Percentiles rank a stretch among this genome's conserved stretches.
Conservation (phyloP, 148 eudicot species). For the Diospyros kaki region DNA sequence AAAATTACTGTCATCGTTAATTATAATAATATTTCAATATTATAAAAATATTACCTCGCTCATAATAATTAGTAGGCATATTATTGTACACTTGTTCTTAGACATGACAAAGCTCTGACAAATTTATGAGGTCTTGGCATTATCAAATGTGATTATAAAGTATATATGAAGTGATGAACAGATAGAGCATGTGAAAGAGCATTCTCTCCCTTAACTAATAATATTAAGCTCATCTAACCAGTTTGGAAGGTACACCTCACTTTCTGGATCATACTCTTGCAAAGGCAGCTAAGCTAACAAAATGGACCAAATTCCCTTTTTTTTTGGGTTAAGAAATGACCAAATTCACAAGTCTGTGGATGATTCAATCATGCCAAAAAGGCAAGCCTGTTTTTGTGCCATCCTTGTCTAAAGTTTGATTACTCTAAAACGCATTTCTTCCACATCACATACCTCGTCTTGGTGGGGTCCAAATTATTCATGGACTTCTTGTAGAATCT, state of each 20-base stretch:
- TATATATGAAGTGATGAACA: neutral
- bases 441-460: neutral
- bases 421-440: conserved; percentile 1
- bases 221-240: neutral
- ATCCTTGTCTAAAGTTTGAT: neutral
- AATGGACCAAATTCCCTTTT: neutral
- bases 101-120: neutral
- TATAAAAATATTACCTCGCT: too few species aligned
- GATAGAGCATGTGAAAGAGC: neutral
- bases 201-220: neutral
- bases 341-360: neutral
- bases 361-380: conserved; percentile 4
- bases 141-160: neutral
- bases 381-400: neutral
- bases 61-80: neutral
- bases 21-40: too few species aligned
- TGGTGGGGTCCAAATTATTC: neutral
- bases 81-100: neutral
- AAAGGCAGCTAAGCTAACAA: neutral
- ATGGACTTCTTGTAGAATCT: neutral
- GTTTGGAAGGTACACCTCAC: neutral
- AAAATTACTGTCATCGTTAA: too few species aligned
- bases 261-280: neutral
- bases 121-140: neutral
- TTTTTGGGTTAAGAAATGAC: neutral